These are phyloP conservation scores for Diplosphaera chodatii DNA, from an alignment of 139 green algal genomes.

Conservation along the genomic window DNA sequence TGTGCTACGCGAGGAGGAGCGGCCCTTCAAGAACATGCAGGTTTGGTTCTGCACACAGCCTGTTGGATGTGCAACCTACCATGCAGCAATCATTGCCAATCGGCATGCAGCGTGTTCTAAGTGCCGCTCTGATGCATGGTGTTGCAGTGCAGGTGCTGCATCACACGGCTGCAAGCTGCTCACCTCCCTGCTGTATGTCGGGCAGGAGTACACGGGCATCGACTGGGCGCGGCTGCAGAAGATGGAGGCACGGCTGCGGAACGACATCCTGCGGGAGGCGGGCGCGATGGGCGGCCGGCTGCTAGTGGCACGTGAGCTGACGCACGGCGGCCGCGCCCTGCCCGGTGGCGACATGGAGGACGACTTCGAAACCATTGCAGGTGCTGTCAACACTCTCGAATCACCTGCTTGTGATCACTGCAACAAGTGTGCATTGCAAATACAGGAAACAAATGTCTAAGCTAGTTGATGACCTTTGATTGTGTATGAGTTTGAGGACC, in stretches of 20 bases:
- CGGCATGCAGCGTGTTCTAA: too few species aligned
- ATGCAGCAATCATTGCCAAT: too few species aligned
- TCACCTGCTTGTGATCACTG: too few species aligned
- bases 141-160: too few species aligned
- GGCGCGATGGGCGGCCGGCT: constrained; percentile 47
- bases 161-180: too few species aligned
- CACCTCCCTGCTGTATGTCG: neutral
- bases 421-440: too few species aligned
- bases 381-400: neutral
- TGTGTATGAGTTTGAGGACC: too few species aligned
- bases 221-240: constrained; percentile 64
- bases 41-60: too few species aligned
- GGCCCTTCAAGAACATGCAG: constrained; percentile 90
- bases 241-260: constrained; percentile 88
- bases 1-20: constrained; percentile 83
- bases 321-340: neutral
- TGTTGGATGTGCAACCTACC: too few species aligned
- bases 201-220: constrained; percentile 90
- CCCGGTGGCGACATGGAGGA: constrained; percentile 22
- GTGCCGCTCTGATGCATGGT: too few species aligned
- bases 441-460: too few species aligned
- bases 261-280: constrained; percentile 79
- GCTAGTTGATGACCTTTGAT: too few species aligned
- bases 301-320: constrained; percentile 71
- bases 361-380: constrained; percentile 54